Conservation (phyloP, 139 green algal genomes). For the Pedinophyceae sp. region DNA sequence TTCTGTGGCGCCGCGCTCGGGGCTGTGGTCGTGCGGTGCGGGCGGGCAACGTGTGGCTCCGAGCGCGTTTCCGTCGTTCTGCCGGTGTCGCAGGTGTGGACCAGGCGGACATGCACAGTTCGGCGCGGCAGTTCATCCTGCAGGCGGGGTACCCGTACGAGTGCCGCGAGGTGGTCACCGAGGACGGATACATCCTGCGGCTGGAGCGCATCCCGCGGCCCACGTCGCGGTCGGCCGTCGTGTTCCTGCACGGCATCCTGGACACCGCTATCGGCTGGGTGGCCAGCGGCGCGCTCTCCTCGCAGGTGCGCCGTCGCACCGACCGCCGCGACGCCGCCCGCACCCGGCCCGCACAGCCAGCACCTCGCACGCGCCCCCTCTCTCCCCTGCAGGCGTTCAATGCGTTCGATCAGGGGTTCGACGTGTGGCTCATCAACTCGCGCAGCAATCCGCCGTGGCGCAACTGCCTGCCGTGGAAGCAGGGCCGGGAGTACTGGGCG, state of each 20-base stretch:
- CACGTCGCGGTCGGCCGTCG: neutral
- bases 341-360: too few relatives aligned
- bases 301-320: too few relatives aligned
- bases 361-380: too few relatives aligned
- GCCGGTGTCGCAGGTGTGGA: too few relatives aligned
- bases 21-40: conserved; percentile 22
- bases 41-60: neutral
- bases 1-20: conserved; percentile 15
- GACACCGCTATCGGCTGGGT: conserved; percentile 86
- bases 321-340: too few relatives aligned
- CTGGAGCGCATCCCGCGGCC: conserved; percentile 7
- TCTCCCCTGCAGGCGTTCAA: conserved; percentile 83
- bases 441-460: conserved; percentile 56
- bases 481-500: conserved; percentile 53
- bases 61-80: too few relatives aligned
- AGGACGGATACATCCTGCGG: conserved; percentile 64
- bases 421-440: conserved; percentile 86
- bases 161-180: conserved; percentile 43
- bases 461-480: conserved; percentile 29
- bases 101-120: neutral
- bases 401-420: conserved; percentile 74
- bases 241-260: conserved; percentile 80
- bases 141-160: conserved; percentile 44
- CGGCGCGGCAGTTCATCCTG: conserved; percentile 14
- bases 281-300: conserved; percentile 50